Conservation (phyloP, 1,284 basidiomycete genomes). For the Sporisorium sorghi region DNA sequence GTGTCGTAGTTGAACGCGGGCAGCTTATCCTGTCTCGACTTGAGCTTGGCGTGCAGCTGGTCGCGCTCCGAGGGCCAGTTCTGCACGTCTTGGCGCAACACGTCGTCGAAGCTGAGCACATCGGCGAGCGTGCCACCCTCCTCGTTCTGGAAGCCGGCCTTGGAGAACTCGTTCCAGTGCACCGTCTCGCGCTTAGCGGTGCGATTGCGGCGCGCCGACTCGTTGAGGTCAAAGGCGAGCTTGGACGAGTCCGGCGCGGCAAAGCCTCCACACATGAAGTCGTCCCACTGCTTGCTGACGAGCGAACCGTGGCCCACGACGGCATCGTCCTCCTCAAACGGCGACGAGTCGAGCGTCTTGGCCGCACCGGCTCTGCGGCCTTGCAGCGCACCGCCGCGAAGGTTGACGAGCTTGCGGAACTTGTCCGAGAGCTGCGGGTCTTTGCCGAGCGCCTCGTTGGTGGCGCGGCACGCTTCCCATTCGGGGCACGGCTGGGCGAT, state of each 20-base stretch:
- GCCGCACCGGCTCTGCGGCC: constrained; percentile 22
- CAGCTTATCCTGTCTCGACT: constrained; percentile 41
- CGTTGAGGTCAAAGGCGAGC: constrained; percentile 65
- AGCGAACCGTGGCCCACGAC: constrained; percentile 54
- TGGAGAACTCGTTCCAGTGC: constrained; percentile 63
- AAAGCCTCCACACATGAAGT: constrained; percentile 63
- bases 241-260: constrained; percentile 61
- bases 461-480: constrained; percentile 53
- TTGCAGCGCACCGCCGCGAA: constrained; percentile 41
- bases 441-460: constrained; percentile 39
- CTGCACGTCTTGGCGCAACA: constrained; percentile 56
- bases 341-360: constrained; percentile 1
- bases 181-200: constrained; percentile 47
- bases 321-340: constrained; percentile 24
- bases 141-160: constrained; percentile 48
- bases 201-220: constrained; percentile 56
- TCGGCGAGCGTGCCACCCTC: constrained; percentile 43
- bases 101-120: constrained; percentile 64
- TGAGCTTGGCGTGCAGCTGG: constrained; percentile 47
- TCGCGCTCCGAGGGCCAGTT: constrained; percentile 56
- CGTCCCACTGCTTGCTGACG: constrained; percentile 60
- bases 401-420: constrained; percentile 65
- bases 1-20: constrained; percentile 64
- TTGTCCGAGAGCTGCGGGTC: constrained; percentile 64
- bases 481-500: constrained; percentile 42